These are phyloP conservation scores for Candida sojae DNA, from an alignment of 1,139 yeast species.

Conservation along the genomic window DNA sequence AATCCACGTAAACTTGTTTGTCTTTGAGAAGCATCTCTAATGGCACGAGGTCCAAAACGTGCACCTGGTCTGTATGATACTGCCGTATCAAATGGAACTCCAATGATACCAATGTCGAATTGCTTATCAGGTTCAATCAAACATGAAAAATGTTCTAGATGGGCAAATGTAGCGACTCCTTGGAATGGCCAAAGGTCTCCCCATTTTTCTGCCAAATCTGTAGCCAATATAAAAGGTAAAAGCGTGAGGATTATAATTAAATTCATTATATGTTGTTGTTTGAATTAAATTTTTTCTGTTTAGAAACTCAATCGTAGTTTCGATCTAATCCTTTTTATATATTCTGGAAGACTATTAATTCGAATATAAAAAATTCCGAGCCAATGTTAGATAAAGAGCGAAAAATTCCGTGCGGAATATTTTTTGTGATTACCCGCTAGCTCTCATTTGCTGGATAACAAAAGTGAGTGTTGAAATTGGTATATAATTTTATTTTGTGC, in stretches of 20 bases:
- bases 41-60: slow-evolving; percentile 77
- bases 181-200: slow-evolving; percentile 67
- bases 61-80: slow-evolving; percentile 76
- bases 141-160: slow-evolving; percentile 60
- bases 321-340: too few relatives aligned
- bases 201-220: slow-evolving; percentile 56
- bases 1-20: slow-evolving; percentile 68
- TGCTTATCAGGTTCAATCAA: slow-evolving; percentile 45
- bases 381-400: not conserved
- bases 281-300: too few relatives aligned
- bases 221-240: not conserved
- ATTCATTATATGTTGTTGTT: not conserved
- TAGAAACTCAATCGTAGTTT: too few relatives aligned
- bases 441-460: too few relatives aligned
- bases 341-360: too few relatives aligned
- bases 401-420: not conserved
- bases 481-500: too few relatives aligned
- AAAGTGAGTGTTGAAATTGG: too few relatives aligned
- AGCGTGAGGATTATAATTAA: not conserved
- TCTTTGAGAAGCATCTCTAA: slow-evolving; percentile 72
- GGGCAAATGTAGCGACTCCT: slow-evolving; percentile 77
- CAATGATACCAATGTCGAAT: slow-evolving; percentile 69
- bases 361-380: not conserved
- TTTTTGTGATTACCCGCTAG: not conserved
- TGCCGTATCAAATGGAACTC: slow-evolving; percentile 81